These are phyloP conservation scores for Aspergillus homomorphus DNA, from an alignment of 495 filamentous ascomycete genomes.

Conservation along the genomic window DNA sequence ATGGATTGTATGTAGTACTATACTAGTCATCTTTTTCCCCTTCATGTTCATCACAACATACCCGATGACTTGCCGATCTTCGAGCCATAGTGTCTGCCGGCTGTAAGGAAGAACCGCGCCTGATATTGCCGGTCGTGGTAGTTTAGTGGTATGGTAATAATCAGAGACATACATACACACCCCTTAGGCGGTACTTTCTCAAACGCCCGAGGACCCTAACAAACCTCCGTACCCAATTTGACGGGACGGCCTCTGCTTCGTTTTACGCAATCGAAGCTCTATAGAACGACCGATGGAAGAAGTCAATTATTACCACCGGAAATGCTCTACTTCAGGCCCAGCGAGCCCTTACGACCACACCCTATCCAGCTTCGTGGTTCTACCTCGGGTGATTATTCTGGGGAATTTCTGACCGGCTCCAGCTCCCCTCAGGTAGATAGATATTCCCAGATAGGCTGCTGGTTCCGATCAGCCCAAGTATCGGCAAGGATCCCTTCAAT, in stretches of 20 bases:
- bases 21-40: not conserved
- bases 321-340: not conserved
- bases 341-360: not conserved
- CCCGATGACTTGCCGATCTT: not conserved
- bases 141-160: not conserved
- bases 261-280: constrained; percentile 27
- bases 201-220: constrained; percentile 1
- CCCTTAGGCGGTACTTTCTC: not conserved
- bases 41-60: not conserved
- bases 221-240: constrained; percentile 17
- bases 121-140: not conserved
- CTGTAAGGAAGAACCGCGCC: constrained; percentile 1
- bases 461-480: not conserved
- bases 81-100: not conserved
- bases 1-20: not conserved
- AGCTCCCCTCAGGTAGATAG: not conserved
- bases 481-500: not conserved
- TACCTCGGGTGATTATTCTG: not conserved
- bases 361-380: no score
- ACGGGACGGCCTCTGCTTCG: constrained; percentile 17
- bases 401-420: not conserved
- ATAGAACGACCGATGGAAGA: constrained; percentile 30
- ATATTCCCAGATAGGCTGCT: not conserved
- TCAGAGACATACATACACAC: not conserved
- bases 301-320: constrained; percentile 16